Percentiles rank a stretch among this genome's conserved stretches.
Conservation (phyloP, 192 early-diverging fungal genomes). For the Coemansia sp. region DNA sequence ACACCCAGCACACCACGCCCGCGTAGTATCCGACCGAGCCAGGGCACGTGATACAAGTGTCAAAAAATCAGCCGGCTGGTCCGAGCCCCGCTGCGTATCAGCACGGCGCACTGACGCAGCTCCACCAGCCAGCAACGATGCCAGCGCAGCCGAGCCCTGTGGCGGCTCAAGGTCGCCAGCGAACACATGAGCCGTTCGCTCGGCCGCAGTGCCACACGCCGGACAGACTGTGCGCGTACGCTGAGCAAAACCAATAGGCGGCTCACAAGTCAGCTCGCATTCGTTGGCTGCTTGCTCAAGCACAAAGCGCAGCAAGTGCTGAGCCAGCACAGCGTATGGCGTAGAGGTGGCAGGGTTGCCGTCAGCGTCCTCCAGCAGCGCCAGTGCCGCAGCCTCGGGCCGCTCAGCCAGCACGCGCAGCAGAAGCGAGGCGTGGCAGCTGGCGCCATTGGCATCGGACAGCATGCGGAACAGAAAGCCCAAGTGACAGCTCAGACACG, state of each 20-base stretch:
- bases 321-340: slow-evolving; percentile 76
- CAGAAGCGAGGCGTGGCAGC: slow-evolving; percentile 96
- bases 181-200: slow-evolving; percentile 72
- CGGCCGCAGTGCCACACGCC: slow-evolving; percentile 63
- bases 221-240: slow-evolving; percentile 60
- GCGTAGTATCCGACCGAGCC: slow-evolving; percentile 31
- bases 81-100: slow-evolving; percentile 17
- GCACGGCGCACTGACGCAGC: slow-evolving; percentile 43
- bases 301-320: slow-evolving; percentile 88
- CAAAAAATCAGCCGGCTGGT: slow-evolving; percentile 22
- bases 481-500: slow-evolving; percentile 90
- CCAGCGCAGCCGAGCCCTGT: slow-evolving; percentile 45
- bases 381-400: slow-evolving; percentile 83
- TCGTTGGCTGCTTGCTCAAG: slow-evolving; percentile 88
- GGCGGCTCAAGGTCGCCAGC: slow-evolving; percentile 85
- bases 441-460: slow-evolving; percentile 78
- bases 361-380: slow-evolving; percentile 77
- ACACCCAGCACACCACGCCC: slow-evolving; percentile 86
- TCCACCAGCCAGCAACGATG: slow-evolving; percentile 46
- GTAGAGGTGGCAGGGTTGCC: slow-evolving; percentile 64
- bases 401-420: slow-evolving; percentile 81
- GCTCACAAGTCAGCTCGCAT: slow-evolving; percentile 39
- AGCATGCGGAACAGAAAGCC: slow-evolving; percentile 94
- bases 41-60: slow-evolving; percentile 27
- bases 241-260: slow-evolving; percentile 37